Percentiles rank a stretch among this genome's conserved stretches.
Evolutionary conservation across 177 flowering plant species (phyloP).

Genomic region (Vitis hybrid): DNA sequence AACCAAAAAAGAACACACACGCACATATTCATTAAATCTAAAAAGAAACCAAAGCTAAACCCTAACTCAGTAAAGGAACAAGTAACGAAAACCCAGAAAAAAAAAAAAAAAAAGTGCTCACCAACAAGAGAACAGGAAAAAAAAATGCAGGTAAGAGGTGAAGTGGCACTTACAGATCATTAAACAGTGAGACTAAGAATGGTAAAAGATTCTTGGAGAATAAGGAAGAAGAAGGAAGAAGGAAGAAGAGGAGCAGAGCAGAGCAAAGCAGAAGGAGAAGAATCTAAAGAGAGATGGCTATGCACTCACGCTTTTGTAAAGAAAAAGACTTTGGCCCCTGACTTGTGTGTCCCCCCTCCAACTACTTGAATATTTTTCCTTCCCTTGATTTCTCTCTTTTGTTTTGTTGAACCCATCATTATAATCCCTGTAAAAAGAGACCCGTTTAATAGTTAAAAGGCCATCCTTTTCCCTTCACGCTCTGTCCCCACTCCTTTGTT

Average conservation of each 20-base stretch:
- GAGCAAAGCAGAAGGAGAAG: conserved; percentile 13
- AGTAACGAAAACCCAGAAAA: conserved; percentile 3
- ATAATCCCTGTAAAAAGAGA: conserved; percentile 3
- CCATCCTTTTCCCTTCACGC: background rate
- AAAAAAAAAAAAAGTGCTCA: background rate
- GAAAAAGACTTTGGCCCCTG: conserved; percentile 7
- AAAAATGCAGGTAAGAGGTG: background rate
- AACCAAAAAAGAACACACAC: background rate
- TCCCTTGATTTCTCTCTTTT: background rate
- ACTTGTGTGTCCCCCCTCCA: conserved; percentile 4
- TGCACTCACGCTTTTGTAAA: conserved; percentile 14
- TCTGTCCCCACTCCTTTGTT: background rate
- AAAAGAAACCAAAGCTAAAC: background rate
- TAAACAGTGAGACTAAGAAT: background rate
- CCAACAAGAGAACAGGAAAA: background rate
- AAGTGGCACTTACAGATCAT: conserved; percentile 13
- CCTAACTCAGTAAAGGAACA: background rate
- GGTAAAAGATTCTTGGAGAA: conserved; percentile 2
- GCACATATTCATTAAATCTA: background rate
- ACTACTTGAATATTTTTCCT: conserved; percentile 2
- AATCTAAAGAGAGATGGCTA: background rate
- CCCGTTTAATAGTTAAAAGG: conserved; percentile 7
- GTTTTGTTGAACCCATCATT: conserved; percentile 1
- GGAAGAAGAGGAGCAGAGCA: background rate
- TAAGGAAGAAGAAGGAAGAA: conserved; percentile 9